Evolutionary conservation across 78 protist species (phyloP).

Genomic region (Isochrysis galbana): DNA sequence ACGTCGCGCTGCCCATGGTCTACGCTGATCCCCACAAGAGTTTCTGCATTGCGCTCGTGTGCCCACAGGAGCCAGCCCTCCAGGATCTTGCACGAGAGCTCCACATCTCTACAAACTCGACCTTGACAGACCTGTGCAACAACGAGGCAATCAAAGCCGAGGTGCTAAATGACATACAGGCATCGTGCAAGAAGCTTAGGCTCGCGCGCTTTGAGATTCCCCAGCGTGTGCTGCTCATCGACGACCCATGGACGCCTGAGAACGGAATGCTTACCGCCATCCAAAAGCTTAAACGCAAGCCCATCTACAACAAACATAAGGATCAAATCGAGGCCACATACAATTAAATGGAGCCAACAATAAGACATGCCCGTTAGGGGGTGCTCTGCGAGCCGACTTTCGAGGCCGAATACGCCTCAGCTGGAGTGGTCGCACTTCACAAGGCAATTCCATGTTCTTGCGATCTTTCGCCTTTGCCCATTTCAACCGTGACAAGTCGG

Average conservation of each 20-base stretch:
- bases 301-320: neutral
- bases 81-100: neutral
- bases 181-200: neutral
- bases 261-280: conserved; percentile 26
- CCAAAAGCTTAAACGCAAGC: conserved; percentile 3
- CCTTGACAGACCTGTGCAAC: neutral
- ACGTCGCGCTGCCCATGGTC: neutral
- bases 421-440: too few species aligned
- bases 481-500: too few species aligned
- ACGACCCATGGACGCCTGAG: conserved; percentile 17
- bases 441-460: too few species aligned
- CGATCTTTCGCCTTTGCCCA: too few species aligned
- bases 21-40: neutral
- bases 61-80: neutral
- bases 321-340: neutral
- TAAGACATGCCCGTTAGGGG: too few species aligned
- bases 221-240: neutral
- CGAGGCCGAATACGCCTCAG: too few species aligned
- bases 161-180: neutral
- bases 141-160: neutral
- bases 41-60: conserved; percentile 9
- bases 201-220: neutral
- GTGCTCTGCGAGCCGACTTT: too few species aligned
- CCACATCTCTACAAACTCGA: neutral
- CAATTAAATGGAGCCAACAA: too few species aligned